Percentiles rank a stretch among this genome's conserved stretches.
These are phyloP conservation scores for Mycena alexandri DNA, from an alignment of 768 basidiomycete species.

Conservation along the genomic window DNA sequence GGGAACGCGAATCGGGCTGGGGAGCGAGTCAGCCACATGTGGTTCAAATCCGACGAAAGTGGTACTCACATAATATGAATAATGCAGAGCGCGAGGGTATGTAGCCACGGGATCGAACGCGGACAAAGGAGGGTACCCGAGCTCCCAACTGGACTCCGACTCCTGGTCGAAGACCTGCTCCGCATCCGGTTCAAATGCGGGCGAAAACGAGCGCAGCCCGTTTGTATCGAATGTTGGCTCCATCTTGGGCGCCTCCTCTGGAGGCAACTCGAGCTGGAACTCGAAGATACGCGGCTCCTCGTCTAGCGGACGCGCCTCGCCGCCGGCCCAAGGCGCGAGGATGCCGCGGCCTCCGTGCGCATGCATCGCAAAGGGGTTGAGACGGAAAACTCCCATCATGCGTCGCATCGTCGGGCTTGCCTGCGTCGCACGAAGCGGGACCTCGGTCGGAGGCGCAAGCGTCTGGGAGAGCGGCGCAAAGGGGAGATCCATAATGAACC, in stretches of 20 bases:
- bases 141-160: slow-evolving; percentile 35
- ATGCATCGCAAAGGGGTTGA: slow-evolving; percentile 83
- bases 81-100: slow-evolving; percentile 32
- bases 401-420: slow-evolving; percentile 76
- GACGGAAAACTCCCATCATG: slow-evolving; percentile 84
- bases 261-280: slow-evolving; percentile 65
- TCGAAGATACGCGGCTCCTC: slow-evolving; percentile 74
- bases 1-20: background rate
- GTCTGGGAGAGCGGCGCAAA: slow-evolving; percentile 50
- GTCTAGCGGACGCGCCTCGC: slow-evolving; percentile 70
- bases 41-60: background rate
- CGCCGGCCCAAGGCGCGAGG: slow-evolving; percentile 55
- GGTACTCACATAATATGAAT: slow-evolving; percentile 11
- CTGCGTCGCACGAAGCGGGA: slow-evolving; percentile 82
- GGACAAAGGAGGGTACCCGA: slow-evolving; percentile 26
- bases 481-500: slow-evolving; percentile 62
- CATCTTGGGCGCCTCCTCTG: slow-evolving; percentile 10
- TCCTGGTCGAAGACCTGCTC: slow-evolving; percentile 16
- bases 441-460: slow-evolving; percentile 70
- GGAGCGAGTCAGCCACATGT: background rate
- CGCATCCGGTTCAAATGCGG: slow-evolving; percentile 52
- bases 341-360: slow-evolving; percentile 58
- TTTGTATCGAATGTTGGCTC: slow-evolving; percentile 20
- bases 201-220: slow-evolving; percentile 54
- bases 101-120: slow-evolving; percentile 30